Evolutionary conservation across 805 yeast species (phyloP).

Genomic region (Kodamaea laetipori): DNA sequence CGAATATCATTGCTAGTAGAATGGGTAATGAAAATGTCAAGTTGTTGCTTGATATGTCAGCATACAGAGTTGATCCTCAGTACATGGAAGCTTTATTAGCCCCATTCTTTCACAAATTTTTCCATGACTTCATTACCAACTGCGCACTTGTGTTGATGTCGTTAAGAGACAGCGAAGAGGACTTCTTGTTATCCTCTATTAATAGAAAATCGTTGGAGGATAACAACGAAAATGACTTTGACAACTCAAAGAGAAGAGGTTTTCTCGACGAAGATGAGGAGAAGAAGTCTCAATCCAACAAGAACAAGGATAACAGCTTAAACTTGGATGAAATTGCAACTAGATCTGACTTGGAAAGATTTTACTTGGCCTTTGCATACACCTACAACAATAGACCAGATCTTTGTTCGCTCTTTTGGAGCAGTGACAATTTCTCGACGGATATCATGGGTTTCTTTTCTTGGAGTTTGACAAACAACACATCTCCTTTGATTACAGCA

Average conservation of each 20-base stretch:
- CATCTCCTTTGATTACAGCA: conserved; percentile 77
- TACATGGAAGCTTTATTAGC: conserved; percentile 36
- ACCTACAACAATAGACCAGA: conserved; percentile 65
- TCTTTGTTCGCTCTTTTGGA: conserved; percentile 65
- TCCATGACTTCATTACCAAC: conserved; percentile 58
- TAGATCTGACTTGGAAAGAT: conserved; percentile 84
- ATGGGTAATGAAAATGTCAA: conserved; percentile 22
- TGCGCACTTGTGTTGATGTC: conserved; percentile 67
- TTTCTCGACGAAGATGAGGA: conserved; percentile 14
- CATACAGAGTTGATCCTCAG: conserved; percentile 20
- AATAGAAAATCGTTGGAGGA: conserved; percentile 22
- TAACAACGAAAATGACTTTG: background rate
- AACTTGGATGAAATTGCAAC: conserved; percentile 65
- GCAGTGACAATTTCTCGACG: conserved; percentile 35
- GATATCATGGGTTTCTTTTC: conserved; percentile 76
- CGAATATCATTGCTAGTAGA: conserved; percentile 16
- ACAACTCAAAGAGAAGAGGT: background rate
- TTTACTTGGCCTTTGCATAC: conserved; percentile 73
- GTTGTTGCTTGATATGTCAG: conserved; percentile 31
- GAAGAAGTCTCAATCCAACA: conserved; percentile 10
- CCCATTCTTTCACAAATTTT: conserved; percentile 50
- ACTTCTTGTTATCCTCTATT: conserved; percentile 56
- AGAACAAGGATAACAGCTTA: conserved; percentile 22
- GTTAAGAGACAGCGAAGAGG: conserved; percentile 75
- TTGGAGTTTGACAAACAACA: conserved; percentile 83